Percentiles rank a stretch among this genome's conserved stretches.
Evolutionary conservation across 2,329 filamentous ascomycete genomes (phyloP).

Genomic region (Emergomyces pasteurianus): DNA sequence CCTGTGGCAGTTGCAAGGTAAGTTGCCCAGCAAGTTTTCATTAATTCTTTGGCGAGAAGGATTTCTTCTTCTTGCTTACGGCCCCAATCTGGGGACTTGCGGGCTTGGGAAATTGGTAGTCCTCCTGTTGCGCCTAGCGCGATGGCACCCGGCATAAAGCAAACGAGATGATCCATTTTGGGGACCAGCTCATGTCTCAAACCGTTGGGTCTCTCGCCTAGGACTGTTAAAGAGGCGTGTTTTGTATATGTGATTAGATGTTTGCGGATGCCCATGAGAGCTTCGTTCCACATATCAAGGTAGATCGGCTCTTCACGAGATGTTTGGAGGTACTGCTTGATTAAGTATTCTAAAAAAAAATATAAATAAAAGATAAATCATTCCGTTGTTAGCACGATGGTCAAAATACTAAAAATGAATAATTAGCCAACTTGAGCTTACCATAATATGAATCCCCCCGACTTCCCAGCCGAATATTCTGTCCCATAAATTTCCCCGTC

Average conservation of each 20-base stretch:
- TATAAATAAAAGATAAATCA: not conserved
- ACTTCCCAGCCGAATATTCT: constrained; percentile 84
- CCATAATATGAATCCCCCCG: constrained; percentile 92
- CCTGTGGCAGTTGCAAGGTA: constrained; percentile 84
- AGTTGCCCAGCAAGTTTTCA: constrained; percentile 97
- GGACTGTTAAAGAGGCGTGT: constrained; percentile 68
- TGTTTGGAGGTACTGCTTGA: constrained; percentile 96
- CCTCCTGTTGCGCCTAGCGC: constrained; percentile 78
- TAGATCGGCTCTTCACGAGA: constrained; percentile 77
- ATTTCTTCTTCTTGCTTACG: constrained; percentile 77
- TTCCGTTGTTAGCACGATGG: not conserved
- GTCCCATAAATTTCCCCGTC: constrained; percentile 64
- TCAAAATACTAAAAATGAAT: not conserved
- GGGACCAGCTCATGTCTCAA: constrained; percentile 54
- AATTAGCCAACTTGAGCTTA: constrained; percentile 17
- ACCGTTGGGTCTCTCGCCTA: constrained; percentile 73
- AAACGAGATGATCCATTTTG: constrained; percentile 98
- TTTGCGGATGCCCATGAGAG: constrained; percentile 74
- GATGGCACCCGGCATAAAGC: constrained; percentile 94
- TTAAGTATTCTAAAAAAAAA: constrained; percentile 78
- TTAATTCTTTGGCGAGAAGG: constrained; percentile 73
- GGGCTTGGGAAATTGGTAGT: constrained; percentile 60
- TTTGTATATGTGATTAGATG: constrained; percentile 83
- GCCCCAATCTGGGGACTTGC: constrained; percentile 60
- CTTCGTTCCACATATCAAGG: constrained; percentile 83